Base-by-base conservation (phyloP, 495 filamentous ascomycete genomes). In the Xanthoparmelia taractica region DNA sequence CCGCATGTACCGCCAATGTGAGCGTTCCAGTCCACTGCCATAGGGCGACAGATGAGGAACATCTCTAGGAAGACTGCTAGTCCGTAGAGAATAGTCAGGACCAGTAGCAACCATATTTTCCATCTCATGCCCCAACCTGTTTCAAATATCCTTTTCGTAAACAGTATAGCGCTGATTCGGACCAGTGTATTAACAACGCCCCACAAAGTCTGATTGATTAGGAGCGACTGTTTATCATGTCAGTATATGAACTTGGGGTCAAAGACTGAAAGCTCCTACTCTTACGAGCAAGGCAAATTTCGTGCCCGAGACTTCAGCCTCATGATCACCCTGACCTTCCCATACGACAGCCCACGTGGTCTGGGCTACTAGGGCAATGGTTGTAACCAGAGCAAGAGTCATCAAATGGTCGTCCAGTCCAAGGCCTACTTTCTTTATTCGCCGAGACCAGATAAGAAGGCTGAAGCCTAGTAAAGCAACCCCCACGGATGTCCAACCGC, bases 131-230 rank as follows among this genome's bases (percentile, higher is more conserved):
- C 23, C 13, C 1, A 11, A 23, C 0, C 1, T 4, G 15, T 0
- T 4, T n/a, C 6, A 48, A 70, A 67, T 7, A 65, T 0, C 7
- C 31, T 38, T 5, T 33, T 36, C 38, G 67, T 12, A 8, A 54
- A 48, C 20, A 61, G 8, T 18, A 65, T 37, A 29, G 63, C 61
- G 10, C 54, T 60, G 2, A 64, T 36, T 29, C 71, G 63, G 20
- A 73, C 58, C 25, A 70, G 56, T 18, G 61, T 60, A 38, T 68
- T 71, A n/a, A 67, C 66, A 8, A 68, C 36, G 18, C 65, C 69
- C 71, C 71, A 73, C 12, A 73, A 48, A 48, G 54, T 63, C 43
- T 73, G 66, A 43, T 66, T 71, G 1, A 57, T 62, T 13, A 73
- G 52, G 17, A 73, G 47, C 17, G 69, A 71, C 69, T 73, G 29